Evolutionary conservation across 2,329 filamentous ascomycete species (phyloP).

Genomic region (Orbilia brochopaga): DNA sequence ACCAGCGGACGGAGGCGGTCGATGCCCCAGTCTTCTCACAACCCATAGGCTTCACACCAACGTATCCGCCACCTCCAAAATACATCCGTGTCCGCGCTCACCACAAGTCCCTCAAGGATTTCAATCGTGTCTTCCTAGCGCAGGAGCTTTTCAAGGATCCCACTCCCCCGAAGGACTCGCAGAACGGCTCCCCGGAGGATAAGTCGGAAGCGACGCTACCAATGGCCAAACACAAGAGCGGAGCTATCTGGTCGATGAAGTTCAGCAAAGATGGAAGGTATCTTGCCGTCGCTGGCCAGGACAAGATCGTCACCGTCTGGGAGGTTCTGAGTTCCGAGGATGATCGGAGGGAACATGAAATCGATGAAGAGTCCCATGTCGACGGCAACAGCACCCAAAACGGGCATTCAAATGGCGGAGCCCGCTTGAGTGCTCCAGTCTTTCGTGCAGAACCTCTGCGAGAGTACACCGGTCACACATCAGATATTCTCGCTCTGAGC

Average conservation of each 20-base stretch:
- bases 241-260: conserved; percentile 88
- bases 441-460: conserved; percentile 78
- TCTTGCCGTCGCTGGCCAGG: conserved; percentile 88
- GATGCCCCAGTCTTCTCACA: conserved; percentile 83
- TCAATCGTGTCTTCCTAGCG: conserved; percentile 86
- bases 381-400: conserved; percentile 5
- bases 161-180: conserved; percentile 52
- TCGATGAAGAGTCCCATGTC: conserved; percentile 65
- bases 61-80: conserved; percentile 83
- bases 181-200: conserved; percentile 57
- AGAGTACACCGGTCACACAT: conserved; percentile 82
- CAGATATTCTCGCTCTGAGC: conserved; percentile 85
- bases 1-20: conserved; percentile 75
- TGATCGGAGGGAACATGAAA: conserved; percentile 75
- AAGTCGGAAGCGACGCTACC: conserved; percentile 54
- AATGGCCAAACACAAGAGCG: conserved; percentile 56
- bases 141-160: conserved; percentile 76
- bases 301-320: conserved; percentile 85
- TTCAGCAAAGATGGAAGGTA: conserved; percentile 93
- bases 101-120: conserved; percentile 80
- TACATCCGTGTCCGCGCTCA: conserved; percentile 83
- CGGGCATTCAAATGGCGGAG: conserved; percentile 57
- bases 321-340: conserved; percentile 81
- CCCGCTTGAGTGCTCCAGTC: conserved; percentile 83
- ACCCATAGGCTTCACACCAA: conserved; percentile 79